Evolutionary conservation across 352 stramenopile species (phyloP).

Genomic region (Phytophthora pisi): DNA sequence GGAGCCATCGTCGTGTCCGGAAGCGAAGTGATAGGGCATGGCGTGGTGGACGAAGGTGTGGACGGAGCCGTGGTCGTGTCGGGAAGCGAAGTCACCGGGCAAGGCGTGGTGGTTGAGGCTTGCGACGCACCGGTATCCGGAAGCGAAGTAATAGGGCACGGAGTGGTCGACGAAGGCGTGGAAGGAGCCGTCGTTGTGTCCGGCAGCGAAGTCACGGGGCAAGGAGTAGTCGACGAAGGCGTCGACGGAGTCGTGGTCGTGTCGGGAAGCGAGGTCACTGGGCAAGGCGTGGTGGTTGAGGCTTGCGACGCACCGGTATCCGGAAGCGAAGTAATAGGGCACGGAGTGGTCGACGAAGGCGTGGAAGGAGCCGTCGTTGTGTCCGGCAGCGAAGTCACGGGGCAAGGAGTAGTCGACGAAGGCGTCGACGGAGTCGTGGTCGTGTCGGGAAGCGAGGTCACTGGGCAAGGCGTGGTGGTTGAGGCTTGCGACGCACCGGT

Average conservation of each 20-base stretch:
- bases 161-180: neutral
- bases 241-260: neutral
- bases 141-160: conserved; percentile 18
- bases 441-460: conserved; percentile 12
- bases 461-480: conserved; percentile 12
- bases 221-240: conserved; percentile 6
- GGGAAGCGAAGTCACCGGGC: conserved; percentile 13
- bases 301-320: neutral
- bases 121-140: conserved; percentile 3
- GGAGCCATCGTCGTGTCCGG: neutral
- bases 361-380: neutral
- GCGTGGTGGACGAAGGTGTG: conserved; percentile 1
- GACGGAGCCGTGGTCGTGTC: neutral
- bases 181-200: neutral
- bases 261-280: conserved; percentile 13
- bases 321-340: conserved; percentile 3
- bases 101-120: conserved; percentile 4
- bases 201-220: conserved; percentile 16
- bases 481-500: neutral
- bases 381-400: conserved; percentile 9
- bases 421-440: neutral
- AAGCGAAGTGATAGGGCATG: conserved; percentile 20
- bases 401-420: neutral
- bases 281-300: conserved; percentile 8
- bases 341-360: neutral